Conservation (phyloP, 140 eudicot species). For the Anethum foeniculum region DNA sequence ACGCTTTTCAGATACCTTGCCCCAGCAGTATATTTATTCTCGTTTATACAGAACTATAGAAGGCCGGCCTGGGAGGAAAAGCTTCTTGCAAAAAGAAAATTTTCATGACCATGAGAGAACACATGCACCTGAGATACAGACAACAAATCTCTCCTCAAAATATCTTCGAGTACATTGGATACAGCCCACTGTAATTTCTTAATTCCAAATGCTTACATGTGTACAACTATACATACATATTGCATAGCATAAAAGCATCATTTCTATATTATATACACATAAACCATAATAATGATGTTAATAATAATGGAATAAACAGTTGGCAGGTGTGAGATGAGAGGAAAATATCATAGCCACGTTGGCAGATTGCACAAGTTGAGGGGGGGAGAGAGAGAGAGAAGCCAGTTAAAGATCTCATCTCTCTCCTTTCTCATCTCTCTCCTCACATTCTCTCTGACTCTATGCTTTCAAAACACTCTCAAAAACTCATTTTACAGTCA, state of each 20-base stretch:
- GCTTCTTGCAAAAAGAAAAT: neutral
- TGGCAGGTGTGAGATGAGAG: slow-evolving; percentile 39
- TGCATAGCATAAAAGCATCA: neutral
- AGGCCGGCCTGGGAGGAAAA: too few species aligned
- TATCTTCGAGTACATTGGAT: neutral
- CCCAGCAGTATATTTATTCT: too few species aligned
- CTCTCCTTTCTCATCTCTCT: slow-evolving; percentile 17
- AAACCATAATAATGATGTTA: neutral
- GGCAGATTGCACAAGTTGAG: slow-evolving; percentile 23
- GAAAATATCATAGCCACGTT: slow-evolving; percentile 94
- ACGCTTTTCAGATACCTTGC: too few species aligned
- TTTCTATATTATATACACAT: neutral
- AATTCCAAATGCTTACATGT: neutral
- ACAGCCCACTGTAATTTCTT: neutral
- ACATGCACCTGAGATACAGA: neutral
- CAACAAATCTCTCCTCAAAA: neutral
- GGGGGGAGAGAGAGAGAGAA: slow-evolving; percentile 41
- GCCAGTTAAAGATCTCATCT: slow-evolving; percentile 81
- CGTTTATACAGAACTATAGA: too few species aligned
- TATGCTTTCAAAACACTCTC: slow-evolving; percentile 3
- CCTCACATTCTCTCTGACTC: slow-evolving; percentile 5
- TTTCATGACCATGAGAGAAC: slow-evolving; percentile 5
- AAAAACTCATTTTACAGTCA: slow-evolving; percentile 14
- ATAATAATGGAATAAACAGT: slow-evolving; percentile 9
- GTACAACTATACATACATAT: neutral